Conservation (phyloP, 768 basidiomycete species). For the Panaeolus papilionaceus region DNA sequence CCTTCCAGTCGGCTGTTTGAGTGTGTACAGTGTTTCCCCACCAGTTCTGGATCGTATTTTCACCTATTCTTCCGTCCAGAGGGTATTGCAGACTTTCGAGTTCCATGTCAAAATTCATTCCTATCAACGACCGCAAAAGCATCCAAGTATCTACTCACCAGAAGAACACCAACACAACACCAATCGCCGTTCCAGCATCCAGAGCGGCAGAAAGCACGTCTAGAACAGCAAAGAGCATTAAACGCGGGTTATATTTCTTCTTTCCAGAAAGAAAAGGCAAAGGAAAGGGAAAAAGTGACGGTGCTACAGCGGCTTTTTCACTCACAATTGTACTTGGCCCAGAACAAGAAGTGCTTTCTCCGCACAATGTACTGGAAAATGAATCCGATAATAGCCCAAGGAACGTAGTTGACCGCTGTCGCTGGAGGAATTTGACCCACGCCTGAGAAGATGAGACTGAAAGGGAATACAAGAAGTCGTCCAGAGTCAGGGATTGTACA, state of each 20-base stretch:
- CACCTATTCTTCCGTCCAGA: constrained; percentile 45
- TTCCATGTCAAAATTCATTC: constrained; percentile 2
- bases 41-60: constrained; percentile 43
- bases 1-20: constrained; percentile 42
- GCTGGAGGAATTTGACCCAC: constrained; percentile 79
- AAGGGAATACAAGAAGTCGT: constrained; percentile 3
- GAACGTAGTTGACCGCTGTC: constrained; percentile 84
- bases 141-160: constrained; percentile 46
- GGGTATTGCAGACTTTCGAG: constrained; percentile 50
- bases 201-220: constrained; percentile 80
- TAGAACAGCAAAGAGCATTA: constrained; percentile 28
- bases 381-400: constrained; percentile 78
- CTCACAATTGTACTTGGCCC: constrained; percentile 82
- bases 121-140: not conserved
- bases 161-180: constrained; percentile 73
- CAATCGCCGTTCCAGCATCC: constrained; percentile 75
- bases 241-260: not conserved
- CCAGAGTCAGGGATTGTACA: not conserved
- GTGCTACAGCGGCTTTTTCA: not conserved
- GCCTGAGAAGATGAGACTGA: constrained; percentile 73
- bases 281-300: not conserved
- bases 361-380: constrained; percentile 79
- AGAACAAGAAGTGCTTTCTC: constrained; percentile 70
- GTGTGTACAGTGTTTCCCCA: constrained; percentile 48
- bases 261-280: not conserved